A percentile compares a stretch with the other conserved stretches of the same genome.
These are phyloP conservation scores for Dichotomocladium elegans DNA, from an alignment of 371 early-diverging fungal species.

Conservation along the genomic window DNA sequence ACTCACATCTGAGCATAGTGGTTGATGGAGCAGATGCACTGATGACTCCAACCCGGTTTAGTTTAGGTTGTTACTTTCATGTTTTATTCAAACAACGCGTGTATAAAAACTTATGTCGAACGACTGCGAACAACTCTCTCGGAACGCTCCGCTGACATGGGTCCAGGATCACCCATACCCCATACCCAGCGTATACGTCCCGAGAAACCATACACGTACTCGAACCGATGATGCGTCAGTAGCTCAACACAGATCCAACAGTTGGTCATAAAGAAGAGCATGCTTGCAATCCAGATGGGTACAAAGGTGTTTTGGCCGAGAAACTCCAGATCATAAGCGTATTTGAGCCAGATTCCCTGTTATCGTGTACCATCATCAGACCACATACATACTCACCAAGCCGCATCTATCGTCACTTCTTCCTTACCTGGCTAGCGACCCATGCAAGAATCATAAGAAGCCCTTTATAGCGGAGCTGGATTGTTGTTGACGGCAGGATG, in stretches of 20 bases:
- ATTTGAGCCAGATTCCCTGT: slow-evolving; percentile 79
- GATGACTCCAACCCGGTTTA: too few species aligned
- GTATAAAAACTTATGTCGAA: too few species aligned
- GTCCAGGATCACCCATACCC: slow-evolving; percentile 46
- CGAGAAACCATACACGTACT: slow-evolving; percentile 45
- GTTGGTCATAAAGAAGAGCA: slow-evolving; percentile 64
- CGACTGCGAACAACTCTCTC: too few species aligned
- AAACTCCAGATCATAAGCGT: slow-evolving; percentile 86
- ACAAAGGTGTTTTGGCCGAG: slow-evolving; percentile 79
- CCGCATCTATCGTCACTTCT: not conserved
- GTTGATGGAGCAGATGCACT: too few species aligned
- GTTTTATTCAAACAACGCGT: too few species aligned
- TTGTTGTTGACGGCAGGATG: slow-evolving; percentile 65
- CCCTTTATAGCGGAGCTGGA: slow-evolving; percentile 56
- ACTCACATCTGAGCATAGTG: too few species aligned
- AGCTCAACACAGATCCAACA: slow-evolving; percentile 68
- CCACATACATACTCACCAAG: not conserved
- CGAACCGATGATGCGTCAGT: slow-evolving; percentile 51
- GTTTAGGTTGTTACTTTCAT: too few species aligned
- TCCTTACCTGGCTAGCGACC: slow-evolving; percentile 64
- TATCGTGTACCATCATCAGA: not conserved
- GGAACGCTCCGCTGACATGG: too few species aligned
- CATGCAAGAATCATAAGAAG: slow-evolving; percentile 62
- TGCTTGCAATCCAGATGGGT: slow-evolving; percentile 68
- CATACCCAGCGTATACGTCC: slow-evolving; percentile 56